Base-by-base conservation (phyloP, 306 rosid species). In the Vigna mungo region DNA sequence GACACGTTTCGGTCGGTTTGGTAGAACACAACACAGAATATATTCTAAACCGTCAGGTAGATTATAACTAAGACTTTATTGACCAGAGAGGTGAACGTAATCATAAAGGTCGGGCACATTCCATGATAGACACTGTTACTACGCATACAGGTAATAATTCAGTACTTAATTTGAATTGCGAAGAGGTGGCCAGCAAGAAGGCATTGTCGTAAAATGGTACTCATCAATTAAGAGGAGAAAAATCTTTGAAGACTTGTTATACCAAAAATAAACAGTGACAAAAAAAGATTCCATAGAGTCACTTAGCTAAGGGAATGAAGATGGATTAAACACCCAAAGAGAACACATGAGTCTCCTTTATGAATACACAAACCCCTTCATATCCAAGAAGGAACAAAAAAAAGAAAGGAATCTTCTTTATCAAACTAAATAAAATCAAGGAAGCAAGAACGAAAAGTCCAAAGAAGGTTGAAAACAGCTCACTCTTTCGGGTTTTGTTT, bases 191-290 rank as follows among this genome's bases (percentile, higher is more conserved):
- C 56, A 68, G 75, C 25, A 1, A 65, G 17, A 79, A 79, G 55
- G 46, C 81, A 81, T 74, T 81, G 83, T 25, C 75, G 60, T 37
- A 32, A 70, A 68, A 68, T 43, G 78, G 63, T 14, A 62, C 55
- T 17, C 41, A 54, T 37, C 49, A 74, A 30, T 74, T 7, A 62
- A 70, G 71, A 74, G 18, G 46, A 61, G 30, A n/a, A 72, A 66
- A 59, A 67, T 52, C 75, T 61, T 27, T 15, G n/a, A 64, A 36
- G 47, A 58, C 17, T 56, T 64, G 39, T 55, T 46, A 80, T 39
- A 37, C 21, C 21, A 36, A 47, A 72, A 72, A 18, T 5, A 43
- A 16, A 27, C 61, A 12, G 32, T 39, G 47, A 27, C 61, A 21
- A 9, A 67, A 20, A 48, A 20, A 59, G 36, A 68, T 59, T 56